A percentile compares a stretch with the other conserved stretches of the same genome.
Conservation (phyloP, 2,329 filamentous ascomycete species). For the Colletotrichum horii region DNA sequence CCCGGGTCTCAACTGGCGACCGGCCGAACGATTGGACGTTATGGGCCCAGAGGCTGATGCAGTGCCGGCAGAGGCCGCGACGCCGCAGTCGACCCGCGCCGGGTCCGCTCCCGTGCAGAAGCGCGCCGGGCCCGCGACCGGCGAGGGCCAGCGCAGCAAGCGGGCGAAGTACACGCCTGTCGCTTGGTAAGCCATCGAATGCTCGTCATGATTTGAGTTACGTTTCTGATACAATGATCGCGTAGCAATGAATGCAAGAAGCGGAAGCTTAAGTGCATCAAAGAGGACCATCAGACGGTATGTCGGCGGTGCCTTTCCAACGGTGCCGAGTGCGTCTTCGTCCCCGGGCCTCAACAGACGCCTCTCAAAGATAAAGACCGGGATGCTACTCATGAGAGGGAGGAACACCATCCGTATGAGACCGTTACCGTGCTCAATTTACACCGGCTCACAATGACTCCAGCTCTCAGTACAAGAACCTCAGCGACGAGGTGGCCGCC, state of each 20-base stretch:
- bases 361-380: not conserved
- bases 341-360: slow-evolving; percentile 19
- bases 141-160: slow-evolving; percentile 25
- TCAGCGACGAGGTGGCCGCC: slow-evolving; percentile 32
- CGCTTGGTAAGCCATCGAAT: slow-evolving; percentile 34
- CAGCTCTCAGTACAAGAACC: slow-evolving; percentile 17
- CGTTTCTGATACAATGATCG: not conserved
- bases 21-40: not conserved
- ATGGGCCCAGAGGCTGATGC: not conserved
- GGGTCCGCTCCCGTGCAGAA: slow-evolving; percentile 10
- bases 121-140: slow-evolving; percentile 5
- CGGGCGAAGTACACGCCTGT: slow-evolving; percentile 42
- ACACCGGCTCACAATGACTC: not conserved
- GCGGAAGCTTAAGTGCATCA: slow-evolving; percentile 45
- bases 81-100: not conserved
- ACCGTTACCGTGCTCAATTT: not conserved
- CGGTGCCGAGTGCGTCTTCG: slow-evolving; percentile 31
- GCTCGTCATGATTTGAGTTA: not conserved
- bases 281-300: slow-evolving; percentile 22
- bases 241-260: slow-evolving; percentile 43
- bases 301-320: slow-evolving; percentile 36
- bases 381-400: slow-evolving; percentile 25
- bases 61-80: not conserved
- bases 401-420: slow-evolving; percentile 24
- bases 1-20: not conserved